A percentile compares a stretch with the other conserved stretches of the same genome.
Conservation (phyloP, 495 filamentous ascomycete genomes). For the Aspergillus heteromorphus region DNA sequence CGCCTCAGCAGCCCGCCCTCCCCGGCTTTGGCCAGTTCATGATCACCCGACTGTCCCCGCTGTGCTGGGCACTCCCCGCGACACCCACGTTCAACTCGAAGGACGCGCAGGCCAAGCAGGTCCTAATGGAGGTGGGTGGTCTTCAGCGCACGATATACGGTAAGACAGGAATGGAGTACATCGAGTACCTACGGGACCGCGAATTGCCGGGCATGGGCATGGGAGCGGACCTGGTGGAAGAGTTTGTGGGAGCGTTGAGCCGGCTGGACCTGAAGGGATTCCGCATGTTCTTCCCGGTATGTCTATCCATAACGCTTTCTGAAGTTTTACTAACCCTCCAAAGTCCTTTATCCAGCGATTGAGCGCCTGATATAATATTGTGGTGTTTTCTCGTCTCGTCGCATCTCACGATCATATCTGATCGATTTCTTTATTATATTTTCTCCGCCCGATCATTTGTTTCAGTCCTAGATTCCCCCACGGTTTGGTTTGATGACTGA, state of each 20-base stretch:
- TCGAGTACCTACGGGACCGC: slow-evolving; percentile 47
- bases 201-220: slow-evolving; percentile 53
- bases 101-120: slow-evolving; percentile 80
- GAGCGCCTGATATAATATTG: slow-evolving; percentile 38
- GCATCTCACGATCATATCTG: slow-evolving; percentile 6
- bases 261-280: slow-evolving; percentile 48
- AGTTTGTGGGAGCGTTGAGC: slow-evolving; percentile 51
- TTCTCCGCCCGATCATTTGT: slow-evolving; percentile 11
- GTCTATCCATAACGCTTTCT: too few relatives aligned
- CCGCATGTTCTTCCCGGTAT: slow-evolving; percentile 50
- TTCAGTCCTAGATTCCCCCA: slow-evolving; percentile 38
- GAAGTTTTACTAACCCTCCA: neutral
- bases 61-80: slow-evolving; percentile 79
- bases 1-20: slow-evolving; percentile 48
- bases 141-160: slow-evolving; percentile 82
- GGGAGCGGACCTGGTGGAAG: slow-evolving; percentile 44
- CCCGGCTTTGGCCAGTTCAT: slow-evolving; percentile 92
- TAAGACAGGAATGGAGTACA: slow-evolving; percentile 69
- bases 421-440: slow-evolving; percentile 13
- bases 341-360: slow-evolving; percentile 46
- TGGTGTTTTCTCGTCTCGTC: neutral
- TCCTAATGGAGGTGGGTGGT: slow-evolving; percentile 75
- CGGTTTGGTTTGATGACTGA: slow-evolving; percentile 29
- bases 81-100: slow-evolving; percentile 70
- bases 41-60: slow-evolving; percentile 77